A percentile compares a stretch with the other conserved stretches of the same genome.
Conservation (phyloP, 768 basidiomycete species). For the Kwoniella newhampshirensis region DNA sequence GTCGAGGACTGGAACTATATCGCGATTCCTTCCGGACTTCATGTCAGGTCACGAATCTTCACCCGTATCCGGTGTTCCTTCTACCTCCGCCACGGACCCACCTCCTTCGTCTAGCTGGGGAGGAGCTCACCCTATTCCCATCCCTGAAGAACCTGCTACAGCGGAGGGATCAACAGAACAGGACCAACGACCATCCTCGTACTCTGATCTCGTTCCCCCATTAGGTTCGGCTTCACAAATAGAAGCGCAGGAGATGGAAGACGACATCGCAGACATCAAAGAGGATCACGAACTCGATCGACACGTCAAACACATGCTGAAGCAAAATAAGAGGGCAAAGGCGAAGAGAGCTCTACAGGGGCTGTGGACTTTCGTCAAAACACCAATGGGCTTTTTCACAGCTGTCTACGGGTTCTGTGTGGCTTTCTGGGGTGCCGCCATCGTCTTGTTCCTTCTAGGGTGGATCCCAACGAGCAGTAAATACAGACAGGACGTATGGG, state of each 20-base stretch:
- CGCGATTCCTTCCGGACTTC: conserved; percentile 4
- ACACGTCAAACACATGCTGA: conserved; percentile 75
- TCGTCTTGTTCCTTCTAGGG: conserved; percentile 66
- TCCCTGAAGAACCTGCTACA: conserved; percentile 6
- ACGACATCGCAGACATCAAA: conserved; percentile 25
- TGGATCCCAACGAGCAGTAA: conserved; percentile 69
- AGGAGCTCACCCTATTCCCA: conserved; percentile 3
- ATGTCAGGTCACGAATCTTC: not conserved
- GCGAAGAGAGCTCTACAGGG: conserved; percentile 65
- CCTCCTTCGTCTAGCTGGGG: conserved; percentile 2
- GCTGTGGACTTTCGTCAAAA: conserved; percentile 79
- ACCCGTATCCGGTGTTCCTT: not conserved
- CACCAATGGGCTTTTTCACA: conserved; percentile 71
- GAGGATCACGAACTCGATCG: conserved; percentile 61
- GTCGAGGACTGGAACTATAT: conserved; percentile 11
- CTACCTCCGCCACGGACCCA: not conserved
- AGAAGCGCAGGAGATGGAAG: conserved; percentile 16
- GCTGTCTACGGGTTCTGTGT: conserved; percentile 74
- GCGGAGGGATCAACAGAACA: not conserved
- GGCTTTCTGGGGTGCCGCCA: conserved; percentile 85
- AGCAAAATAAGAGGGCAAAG: conserved; percentile 59
- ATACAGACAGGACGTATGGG: conserved; percentile 74
- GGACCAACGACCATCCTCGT: not conserved
- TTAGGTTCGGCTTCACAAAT: conserved; percentile 1
- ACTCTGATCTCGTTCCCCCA: too few relatives aligned